A percentile compares a stretch with the other conserved stretches of the same genome.
These are phyloP conservation scores for Phaeophleospora eucalypticola DNA, from an alignment of 2,329 filamentous ascomycete genomes.

Conservation along the genomic window DNA sequence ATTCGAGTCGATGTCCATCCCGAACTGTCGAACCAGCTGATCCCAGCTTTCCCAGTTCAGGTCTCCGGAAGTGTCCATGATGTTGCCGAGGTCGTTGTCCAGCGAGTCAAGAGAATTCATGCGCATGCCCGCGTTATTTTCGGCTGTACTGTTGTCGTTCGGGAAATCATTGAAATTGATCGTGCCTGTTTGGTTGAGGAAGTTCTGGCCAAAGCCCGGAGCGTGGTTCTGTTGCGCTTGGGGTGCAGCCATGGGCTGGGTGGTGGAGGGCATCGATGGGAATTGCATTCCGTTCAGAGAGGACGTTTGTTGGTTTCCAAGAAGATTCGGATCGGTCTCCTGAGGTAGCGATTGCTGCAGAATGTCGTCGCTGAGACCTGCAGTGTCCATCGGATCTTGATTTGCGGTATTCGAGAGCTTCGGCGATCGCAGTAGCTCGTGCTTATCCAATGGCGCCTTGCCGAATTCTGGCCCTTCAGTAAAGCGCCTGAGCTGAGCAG, in stretches of 20 bases:
- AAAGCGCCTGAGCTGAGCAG: conserved; percentile 32
- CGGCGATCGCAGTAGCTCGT: conserved; percentile 30
- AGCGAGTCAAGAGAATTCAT: conserved; percentile 26
- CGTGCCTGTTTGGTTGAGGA: conserved; percentile 7
- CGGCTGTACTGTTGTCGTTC: background rate
- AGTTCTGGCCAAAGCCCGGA: conserved; percentile 13
- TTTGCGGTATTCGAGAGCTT: conserved; percentile 17
- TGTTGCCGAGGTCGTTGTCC: conserved; percentile 18
- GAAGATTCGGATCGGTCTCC: conserved; percentile 7
- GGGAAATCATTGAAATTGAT: conserved; percentile 16
- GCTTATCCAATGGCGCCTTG: conserved; percentile 31
- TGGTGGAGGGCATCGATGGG: background rate
- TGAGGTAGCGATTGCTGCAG: conserved; percentile 7
- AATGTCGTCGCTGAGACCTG: conserved; percentile 6
- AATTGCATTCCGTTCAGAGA: conserved; percentile 1
- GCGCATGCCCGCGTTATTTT: conserved; percentile 10
- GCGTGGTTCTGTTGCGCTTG: conserved; percentile 4
- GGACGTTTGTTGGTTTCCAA: background rate
- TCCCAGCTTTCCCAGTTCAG: conserved; percentile 49
- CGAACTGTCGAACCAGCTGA: conserved; percentile 45
- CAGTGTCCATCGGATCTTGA: conserved; percentile 18
- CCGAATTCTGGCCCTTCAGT: conserved; percentile 31
- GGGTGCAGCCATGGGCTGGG: conserved; percentile 9
- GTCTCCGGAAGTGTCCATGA: conserved; percentile 37
- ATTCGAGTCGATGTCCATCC: conserved; percentile 37